Percentiles rank a stretch among this genome's conserved stretches.
These are phyloP conservation scores for Corynespora cassiicola DNA, from an alignment of 2,329 filamentous ascomycete genomes.

Conservation along the genomic window DNA sequence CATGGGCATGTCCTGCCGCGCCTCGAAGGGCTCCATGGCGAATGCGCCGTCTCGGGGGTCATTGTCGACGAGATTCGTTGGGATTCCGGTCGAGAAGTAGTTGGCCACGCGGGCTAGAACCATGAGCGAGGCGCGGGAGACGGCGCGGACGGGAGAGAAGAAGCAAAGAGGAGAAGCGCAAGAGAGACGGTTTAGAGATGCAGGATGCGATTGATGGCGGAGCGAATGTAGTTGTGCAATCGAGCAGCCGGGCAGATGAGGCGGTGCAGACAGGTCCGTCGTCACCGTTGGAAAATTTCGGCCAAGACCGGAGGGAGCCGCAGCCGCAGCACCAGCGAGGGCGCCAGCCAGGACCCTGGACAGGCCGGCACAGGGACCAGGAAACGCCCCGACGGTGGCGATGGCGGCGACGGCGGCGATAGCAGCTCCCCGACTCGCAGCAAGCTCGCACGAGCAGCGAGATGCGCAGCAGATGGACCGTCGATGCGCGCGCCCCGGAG, in stretches of 20 bases:
- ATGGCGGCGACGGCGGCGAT: neutral
- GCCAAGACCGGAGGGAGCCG: constrained; percentile 33
- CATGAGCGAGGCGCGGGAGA: constrained; percentile 47
- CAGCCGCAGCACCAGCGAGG: no score
- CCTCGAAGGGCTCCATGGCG: constrained; percentile 29
- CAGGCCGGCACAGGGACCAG: constrained; percentile 23
- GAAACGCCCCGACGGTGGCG: constrained; percentile 11
- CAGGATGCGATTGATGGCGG: no score
- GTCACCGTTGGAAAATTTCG: constrained; percentile 32
- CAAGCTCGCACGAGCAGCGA: no score
- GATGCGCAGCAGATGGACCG: no score
- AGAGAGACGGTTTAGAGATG: neutral
- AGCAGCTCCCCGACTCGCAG: no score
- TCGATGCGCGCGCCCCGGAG: no score
- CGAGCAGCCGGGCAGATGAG: neutral
- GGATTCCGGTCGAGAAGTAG: constrained; percentile 49
- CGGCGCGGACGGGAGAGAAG: constrained; percentile 17
- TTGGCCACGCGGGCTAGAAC: constrained; percentile 58
- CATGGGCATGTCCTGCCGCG: constrained; percentile 27
- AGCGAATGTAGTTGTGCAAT: no score
- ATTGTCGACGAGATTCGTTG: constrained; percentile 46
- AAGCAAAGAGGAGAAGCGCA: constrained; percentile 1
- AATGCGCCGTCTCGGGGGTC: constrained; percentile 30
- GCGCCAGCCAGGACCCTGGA: constrained; percentile 15
- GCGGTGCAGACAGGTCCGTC: neutral